Conservation (phyloP, 208 protist species). For the Kentomonas sorsogonicus region DNA sequence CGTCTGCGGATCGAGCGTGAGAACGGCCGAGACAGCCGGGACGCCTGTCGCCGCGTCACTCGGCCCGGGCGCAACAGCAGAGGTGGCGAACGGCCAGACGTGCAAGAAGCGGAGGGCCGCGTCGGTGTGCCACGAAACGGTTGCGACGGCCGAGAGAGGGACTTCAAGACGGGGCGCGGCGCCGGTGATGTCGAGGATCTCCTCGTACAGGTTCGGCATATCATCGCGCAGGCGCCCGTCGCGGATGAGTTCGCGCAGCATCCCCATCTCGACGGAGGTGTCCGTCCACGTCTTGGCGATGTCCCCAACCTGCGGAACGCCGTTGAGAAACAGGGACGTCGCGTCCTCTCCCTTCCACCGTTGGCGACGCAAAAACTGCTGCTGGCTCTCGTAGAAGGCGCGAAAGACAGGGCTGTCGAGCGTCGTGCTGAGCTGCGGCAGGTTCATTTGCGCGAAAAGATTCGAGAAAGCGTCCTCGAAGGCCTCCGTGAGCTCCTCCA, state of each 20-base stretch:
- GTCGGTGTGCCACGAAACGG: constrained; percentile 8
- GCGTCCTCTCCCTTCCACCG: constrained; percentile 14
- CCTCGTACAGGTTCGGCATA: constrained; percentile 37
- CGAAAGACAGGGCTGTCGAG: too few relatives aligned
- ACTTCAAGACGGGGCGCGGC: constrained; percentile 19
- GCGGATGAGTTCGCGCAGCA: constrained; percentile 22
- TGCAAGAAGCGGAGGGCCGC: too few relatives aligned
- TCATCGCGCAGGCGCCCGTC: constrained; percentile 23
- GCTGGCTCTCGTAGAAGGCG: constrained; percentile 28
- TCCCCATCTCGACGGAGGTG: constrained; percentile 22
- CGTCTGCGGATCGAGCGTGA: too few relatives aligned
- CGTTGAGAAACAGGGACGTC: constrained; percentile 55
- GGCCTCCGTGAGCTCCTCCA: too few relatives aligned
- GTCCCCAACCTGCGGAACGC: constrained; percentile 13
- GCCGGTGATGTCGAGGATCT: constrained; percentile 32
- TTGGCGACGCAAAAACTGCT: constrained; percentile 24
- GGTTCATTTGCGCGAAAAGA: too few relatives aligned
- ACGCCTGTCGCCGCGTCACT: too few relatives aligned
- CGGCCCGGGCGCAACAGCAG: too few relatives aligned
- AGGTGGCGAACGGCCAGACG: too few relatives aligned
- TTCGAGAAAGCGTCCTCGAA: too few relatives aligned
- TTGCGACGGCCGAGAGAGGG: too few relatives aligned
- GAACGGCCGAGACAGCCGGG: too few relatives aligned
- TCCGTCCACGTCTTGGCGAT: not conserved
- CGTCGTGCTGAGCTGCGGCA: too few relatives aligned